Evolutionary conservation across 176 grass and related monocot species (phyloP), one percentile per base, ranked within the genome.

Genomic region (Musa itinerans): DNA sequence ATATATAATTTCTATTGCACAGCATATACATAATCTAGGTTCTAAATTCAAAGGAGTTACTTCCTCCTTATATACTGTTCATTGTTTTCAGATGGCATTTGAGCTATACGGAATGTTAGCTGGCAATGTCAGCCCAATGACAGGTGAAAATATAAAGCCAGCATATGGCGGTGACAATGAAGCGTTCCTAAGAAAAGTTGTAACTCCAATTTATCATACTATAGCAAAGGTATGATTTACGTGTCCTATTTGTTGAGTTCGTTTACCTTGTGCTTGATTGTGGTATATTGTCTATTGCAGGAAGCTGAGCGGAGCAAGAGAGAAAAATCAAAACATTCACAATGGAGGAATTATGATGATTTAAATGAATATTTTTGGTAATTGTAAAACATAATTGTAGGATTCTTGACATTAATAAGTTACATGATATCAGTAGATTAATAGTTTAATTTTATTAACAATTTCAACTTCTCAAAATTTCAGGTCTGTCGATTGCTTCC

Each of bases 341-440:
- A 87, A 71, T 98, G 94, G 94, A 90, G 90, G 74, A 98, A 98
- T 63, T 98, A 98, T 21, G 90, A 98, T 85, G 94, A 98, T 86
- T 80, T 93, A 11, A 98, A 93, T 64, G 90, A 98, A 82, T 93
- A 98, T 50, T 98, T 98, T 78, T 98, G 94, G 94, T 98, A 90
- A 84, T 50, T 54, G 26, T 51, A 16, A 54, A 27, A 78, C 57
- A 74, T 9, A 23, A 48, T 21, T 23, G 6, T 54, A 53, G 9
- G 16, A 4, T 22, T 58, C 50, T 19, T 21, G 10, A 68, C 1
- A 75, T 43, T 43, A 43, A 43, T 43, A 43, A 43, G 11, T 10
- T 22, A 65, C 54, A 22, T 21, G 10, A 68, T 1, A 75, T 51
- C 62, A 20, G 65, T 79, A 12, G 22, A 75, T 51, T 72, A 20